Evolutionary conservation across 805 yeast genomes (phyloP), one percentile per base, ranked within the genome.

Genomic region (Lipomyces starkeyi): DNA sequence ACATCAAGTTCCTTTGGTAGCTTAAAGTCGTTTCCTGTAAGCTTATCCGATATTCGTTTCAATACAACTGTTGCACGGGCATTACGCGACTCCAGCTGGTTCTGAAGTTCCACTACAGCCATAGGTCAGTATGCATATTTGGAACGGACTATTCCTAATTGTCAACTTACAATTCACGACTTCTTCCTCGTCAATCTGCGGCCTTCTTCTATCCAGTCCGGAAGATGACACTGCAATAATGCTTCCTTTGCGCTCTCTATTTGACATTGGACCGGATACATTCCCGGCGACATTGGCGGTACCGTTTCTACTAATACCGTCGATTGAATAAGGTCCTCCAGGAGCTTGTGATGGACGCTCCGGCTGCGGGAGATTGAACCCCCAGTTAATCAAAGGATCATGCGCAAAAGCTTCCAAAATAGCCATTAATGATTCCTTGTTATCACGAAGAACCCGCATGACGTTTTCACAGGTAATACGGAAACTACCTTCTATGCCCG

Each of bases 381-480:
- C 98, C 99, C 99, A 95, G 76, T 93, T 93, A 75, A 95, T 95
- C 80, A 95, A 86, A 1, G 99, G 99, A 84, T 95, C 99, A 76
- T 93, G 93, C 0, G 98, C 98, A 82, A 95, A 95, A 0, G 99
- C 98, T 78, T 96, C 99, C 76, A 95, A 84, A 65, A 95, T 93
- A 0, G 99, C 99, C 96, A 96, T 91, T 77, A 95, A 84, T 0
- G 98, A 95, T 78, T 96, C 99, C 73, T 92, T 91, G 79, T 95
- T 95, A 71, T 90, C 97, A 72, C 99, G 84, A 63, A 95, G 81
- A 1, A 96, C 96, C 70, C 96, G 84, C 98, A 96, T 94, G 2
- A 95, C 99, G 78, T 94, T 93, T 76, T 95, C 98, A 79, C 98
- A 91, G 0, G 98, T 93, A 53, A 95, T 93, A 74, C 98, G 85